These are phyloP conservation scores for Aspergillus clavatus DNA, from an alignment of 2,329 filamentous ascomycete genomes.

Conservation along the genomic window DNA sequence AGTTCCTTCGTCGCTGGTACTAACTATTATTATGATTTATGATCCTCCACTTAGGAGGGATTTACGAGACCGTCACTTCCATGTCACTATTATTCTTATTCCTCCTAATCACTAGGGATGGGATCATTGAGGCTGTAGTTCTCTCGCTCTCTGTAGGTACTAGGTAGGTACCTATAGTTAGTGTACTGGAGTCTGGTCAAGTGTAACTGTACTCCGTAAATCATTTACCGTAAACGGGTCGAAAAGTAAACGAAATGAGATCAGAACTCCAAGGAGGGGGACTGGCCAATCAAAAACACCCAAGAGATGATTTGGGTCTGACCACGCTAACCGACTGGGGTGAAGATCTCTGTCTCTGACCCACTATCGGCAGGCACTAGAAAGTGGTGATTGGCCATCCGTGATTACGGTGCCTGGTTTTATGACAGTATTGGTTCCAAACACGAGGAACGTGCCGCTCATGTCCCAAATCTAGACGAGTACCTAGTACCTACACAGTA, in stretches of 20 bases:
- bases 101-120: too few relatives aligned
- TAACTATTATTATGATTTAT: too few relatives aligned
- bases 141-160: too few relatives aligned
- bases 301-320: background rate
- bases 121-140: too few relatives aligned
- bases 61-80: too few relatives aligned
- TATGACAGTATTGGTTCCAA: constrained; percentile 12
- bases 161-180: too few relatives aligned
- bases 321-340: constrained; percentile 7
- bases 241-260: constrained; percentile 19
- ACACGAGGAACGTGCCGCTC: constrained; percentile 7
- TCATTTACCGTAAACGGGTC: constrained; percentile 6
- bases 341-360: background rate
- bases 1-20: too few relatives aligned
- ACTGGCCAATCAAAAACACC: constrained; percentile 10
- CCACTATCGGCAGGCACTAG: constrained; percentile 3
- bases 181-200: too few relatives aligned
- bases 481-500: background rate
- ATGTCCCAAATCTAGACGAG: background rate
- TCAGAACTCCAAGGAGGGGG: constrained; percentile 10
- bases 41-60: too few relatives aligned
- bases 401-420: constrained; percentile 23
- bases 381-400: constrained; percentile 4
- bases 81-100: too few relatives aligned
- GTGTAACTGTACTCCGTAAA: background rate